Evolutionary conservation across 352 stramenopile species (phyloP).

Genomic region (Phytophthora colocasiae): DNA sequence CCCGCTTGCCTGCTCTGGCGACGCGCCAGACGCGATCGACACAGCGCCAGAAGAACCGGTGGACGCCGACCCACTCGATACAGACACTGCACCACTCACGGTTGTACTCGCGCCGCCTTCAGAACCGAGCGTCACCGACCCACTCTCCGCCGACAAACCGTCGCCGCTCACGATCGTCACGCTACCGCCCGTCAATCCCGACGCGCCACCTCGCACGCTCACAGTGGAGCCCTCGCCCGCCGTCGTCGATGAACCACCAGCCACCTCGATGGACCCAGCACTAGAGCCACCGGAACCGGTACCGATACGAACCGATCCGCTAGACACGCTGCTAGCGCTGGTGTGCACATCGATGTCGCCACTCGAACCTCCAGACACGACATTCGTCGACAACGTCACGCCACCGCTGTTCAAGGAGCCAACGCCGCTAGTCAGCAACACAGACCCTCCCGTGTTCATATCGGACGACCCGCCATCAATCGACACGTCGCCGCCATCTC

Average conservation of each 20-base stretch:
- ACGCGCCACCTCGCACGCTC: conserved; percentile 24
- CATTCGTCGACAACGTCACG: conserved; percentile 27
- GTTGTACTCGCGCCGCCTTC: conserved; percentile 1
- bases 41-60: conserved; percentile 26
- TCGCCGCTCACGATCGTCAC: conserved; percentile 24
- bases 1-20: conserved; percentile 23
- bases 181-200: conserved; percentile 22
- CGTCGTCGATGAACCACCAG: conserved; percentile 33
- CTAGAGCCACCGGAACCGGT: conserved; percentile 29
- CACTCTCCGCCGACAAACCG: conserved; percentile 13
- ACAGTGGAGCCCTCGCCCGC: conserved; percentile 20
- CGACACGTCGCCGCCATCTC: conserved; percentile 33
- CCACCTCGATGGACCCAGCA: conserved; percentile 31
- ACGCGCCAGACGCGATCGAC: conserved; percentile 24
- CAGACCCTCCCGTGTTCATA: conserved; percentile 8
- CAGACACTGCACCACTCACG: conserved; percentile 20
- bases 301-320: conserved; percentile 27
- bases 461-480: conserved; percentile 21
- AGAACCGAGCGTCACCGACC: conserved; percentile 20
- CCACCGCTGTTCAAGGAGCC: conserved; percentile 24
- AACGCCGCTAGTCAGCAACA: conserved; percentile 27
- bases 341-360: conserved; percentile 24
- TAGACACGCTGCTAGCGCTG: conserved; percentile 27
- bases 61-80: conserved; percentile 22
- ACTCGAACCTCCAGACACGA: conserved; percentile 18